phyloP scores from a whole-genome alignment of 2,329 filamentous ascomycete genomes.

The Hymenoscyphus fraxineus region DNA sequence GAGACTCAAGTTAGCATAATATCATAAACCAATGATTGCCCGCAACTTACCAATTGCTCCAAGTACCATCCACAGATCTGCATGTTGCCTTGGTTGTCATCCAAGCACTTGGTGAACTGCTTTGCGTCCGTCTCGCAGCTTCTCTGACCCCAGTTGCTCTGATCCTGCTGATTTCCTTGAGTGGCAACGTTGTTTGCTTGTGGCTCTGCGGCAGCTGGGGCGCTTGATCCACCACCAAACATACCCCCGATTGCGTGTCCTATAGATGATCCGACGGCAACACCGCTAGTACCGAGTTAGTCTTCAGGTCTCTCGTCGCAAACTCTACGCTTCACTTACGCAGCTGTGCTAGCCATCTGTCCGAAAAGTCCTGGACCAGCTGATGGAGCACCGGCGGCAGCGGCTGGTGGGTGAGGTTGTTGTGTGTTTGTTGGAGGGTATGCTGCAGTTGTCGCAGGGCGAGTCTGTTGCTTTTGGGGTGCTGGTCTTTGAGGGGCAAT shows the following conservation, averaged over 20 bases:
- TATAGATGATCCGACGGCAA: constrained; percentile 91
- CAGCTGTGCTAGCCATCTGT: constrained; percentile 96
- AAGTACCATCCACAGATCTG: constrained; percentile 97
- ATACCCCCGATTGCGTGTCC: constrained; percentile 90
- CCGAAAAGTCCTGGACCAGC: constrained; percentile 82
- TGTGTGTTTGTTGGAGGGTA: constrained; percentile 48
- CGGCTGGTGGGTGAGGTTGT: constrained; percentile 46
- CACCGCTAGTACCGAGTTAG: constrained; percentile 62
- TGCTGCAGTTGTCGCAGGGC: constrained; percentile 64
- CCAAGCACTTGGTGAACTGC: constrained; percentile 93
- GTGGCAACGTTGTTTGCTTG: constrained; percentile 48
- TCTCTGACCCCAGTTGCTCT: constrained; percentile 53
- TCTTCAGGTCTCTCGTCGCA: background rate
- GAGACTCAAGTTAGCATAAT: constrained; percentile 30
- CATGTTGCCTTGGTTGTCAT: constrained; percentile 91
- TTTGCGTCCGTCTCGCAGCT: constrained; percentile 78
- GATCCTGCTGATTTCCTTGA: constrained; percentile 46
- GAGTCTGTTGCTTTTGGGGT: constrained; percentile 56
- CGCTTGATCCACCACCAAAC: constrained; percentile 70
- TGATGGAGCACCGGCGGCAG: constrained; percentile 35
- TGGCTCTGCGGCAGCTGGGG: constrained; percentile 49
- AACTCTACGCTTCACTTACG: constrained; percentile 59
- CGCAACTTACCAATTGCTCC: constrained; percentile 68
- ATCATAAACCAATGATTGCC: too few relatives aligned
- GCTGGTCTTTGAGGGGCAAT: constrained; percentile 55